Percentiles rank a stretch among this genome's conserved stretches.
Evolutionary conservation across 1,139 yeast species (phyloP).

Genomic region (Pneumocystis carinii): DNA sequence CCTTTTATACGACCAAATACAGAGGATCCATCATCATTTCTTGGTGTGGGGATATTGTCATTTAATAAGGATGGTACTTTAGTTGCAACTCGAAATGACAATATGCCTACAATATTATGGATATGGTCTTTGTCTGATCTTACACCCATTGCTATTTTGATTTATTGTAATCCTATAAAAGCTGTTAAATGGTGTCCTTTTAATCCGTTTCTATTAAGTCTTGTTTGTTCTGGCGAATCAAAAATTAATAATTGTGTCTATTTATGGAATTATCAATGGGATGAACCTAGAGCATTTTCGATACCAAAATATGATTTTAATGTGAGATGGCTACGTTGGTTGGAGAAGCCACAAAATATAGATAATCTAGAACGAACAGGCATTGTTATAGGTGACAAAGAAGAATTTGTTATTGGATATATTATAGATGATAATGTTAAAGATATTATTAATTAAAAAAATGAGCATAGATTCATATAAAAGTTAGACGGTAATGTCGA

Average conservation of each 20-base stretch:
- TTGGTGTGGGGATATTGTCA: slow-evolving; percentile 10
- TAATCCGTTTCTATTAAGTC: slow-evolving; percentile 9
- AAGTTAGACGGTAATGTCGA: neutral
- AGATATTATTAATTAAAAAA: neutral
- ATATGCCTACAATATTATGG: slow-evolving; percentile 17
- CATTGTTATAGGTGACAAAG: neutral
- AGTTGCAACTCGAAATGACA: slow-evolving; percentile 14
- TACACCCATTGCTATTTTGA: slow-evolving; percentile 14
- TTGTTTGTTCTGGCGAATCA: slow-evolving; percentile 9
- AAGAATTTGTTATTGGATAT: neutral
- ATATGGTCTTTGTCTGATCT: slow-evolving; percentile 15
- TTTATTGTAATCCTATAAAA: slow-evolving; percentile 7
- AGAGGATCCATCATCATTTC: slow-evolving; percentile 12
- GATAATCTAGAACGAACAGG: neutral
- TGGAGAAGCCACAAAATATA: slow-evolving; percentile 1
- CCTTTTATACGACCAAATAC: slow-evolving; percentile 10
- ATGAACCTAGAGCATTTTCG: slow-evolving; percentile 6
- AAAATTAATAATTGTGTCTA: slow-evolving; percentile 2
- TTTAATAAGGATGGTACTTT: slow-evolving; percentile 14
- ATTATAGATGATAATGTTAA: neutral
- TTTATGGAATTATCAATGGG: slow-evolving; percentile 11
- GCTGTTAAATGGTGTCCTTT: slow-evolving; percentile 15
- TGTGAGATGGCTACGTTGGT: slow-evolving; percentile 7
- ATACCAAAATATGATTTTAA: slow-evolving; percentile 11
- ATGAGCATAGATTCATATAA: neutral